Evolutionary conservation across 306 rosid species (phyloP).

Genomic region (Quercus engelmannii): DNA sequence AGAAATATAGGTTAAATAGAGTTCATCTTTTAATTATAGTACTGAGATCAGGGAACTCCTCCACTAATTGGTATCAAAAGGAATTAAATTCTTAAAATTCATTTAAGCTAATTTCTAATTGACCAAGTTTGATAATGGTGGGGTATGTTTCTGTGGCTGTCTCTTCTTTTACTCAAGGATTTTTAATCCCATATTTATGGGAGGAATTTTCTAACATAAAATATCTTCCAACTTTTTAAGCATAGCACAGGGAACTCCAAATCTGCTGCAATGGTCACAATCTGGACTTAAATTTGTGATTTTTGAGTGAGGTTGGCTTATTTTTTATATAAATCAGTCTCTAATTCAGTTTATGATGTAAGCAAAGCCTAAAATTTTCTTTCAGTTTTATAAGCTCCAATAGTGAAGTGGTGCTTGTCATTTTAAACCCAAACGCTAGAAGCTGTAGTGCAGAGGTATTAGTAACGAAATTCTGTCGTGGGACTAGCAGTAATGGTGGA

Average conservation of each 20-base stretch:
- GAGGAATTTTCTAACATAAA: not conserved
- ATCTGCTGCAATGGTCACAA: not conserved
- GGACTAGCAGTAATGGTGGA: not conserved
- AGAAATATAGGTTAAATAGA: not conserved
- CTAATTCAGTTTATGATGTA: no score
- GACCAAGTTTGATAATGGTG: not conserved
- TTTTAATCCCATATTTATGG: not conserved
- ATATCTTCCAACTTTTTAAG: not conserved
- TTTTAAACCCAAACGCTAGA: not conserved
- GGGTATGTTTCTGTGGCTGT: not conserved
- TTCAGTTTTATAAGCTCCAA: not conserved
- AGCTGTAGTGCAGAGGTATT: not conserved
- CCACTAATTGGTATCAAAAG: not conserved
- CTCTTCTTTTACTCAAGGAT: not conserved
- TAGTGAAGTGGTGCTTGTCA: not conserved
- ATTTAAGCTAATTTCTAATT: not conserved
- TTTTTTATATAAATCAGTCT: no score
- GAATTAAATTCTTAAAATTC: not conserved
- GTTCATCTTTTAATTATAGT: not conserved
- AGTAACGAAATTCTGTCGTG: not conserved
- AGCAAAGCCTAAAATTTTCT: not conserved
- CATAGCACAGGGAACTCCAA: not conserved
- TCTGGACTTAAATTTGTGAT: not conserved
- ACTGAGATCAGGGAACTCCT: not conserved
- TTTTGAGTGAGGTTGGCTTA: not conserved